Conservation (phyloP, 306 rosid species). For the Sesbania bispinosa region DNA sequence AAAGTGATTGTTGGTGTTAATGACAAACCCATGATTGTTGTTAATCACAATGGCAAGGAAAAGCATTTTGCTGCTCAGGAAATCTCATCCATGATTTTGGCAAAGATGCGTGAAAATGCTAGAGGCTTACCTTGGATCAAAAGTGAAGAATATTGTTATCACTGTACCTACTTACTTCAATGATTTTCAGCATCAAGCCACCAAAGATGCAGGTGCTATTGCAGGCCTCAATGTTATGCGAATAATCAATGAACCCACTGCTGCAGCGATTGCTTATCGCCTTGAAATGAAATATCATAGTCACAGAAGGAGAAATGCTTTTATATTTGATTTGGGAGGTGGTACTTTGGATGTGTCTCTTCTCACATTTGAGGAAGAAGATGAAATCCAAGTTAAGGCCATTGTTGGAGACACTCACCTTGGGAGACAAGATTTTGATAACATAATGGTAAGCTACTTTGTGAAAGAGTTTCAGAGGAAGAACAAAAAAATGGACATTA, state of each 20-base stretch:
- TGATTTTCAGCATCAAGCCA: background rate
- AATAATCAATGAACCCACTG: background rate
- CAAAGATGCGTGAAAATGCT: conserved; percentile 56
- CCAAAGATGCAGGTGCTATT: background rate
- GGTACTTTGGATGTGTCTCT: too few species aligned
- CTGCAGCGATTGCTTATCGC: background rate
- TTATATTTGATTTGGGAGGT: background rate
- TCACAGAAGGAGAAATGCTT: background rate
- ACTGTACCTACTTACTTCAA: conserved; percentile 7
- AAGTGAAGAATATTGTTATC: background rate
- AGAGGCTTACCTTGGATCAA: conserved; percentile 36
- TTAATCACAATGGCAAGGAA: conserved; percentile 23
- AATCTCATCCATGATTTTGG: conserved; percentile 43
- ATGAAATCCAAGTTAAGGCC: background rate
- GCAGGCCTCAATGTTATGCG: conserved; percentile 1
- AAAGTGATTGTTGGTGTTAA: conserved; percentile 15
- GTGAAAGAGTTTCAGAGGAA: background rate
- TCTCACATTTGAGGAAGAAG: background rate
- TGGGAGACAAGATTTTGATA: conserved; percentile 25
- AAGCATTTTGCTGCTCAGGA: conserved; percentile 30
- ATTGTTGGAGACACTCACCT: conserved; percentile 11
- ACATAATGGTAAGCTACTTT: conserved; percentile 18
- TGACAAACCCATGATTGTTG: conserved; percentile 42
- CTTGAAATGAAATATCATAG: background rate
- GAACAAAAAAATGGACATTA: background rate